phyloP scores from a whole-genome alignment of 2,329 filamentous ascomycete genomes.

The Fusarium heterosporum region DNA sequence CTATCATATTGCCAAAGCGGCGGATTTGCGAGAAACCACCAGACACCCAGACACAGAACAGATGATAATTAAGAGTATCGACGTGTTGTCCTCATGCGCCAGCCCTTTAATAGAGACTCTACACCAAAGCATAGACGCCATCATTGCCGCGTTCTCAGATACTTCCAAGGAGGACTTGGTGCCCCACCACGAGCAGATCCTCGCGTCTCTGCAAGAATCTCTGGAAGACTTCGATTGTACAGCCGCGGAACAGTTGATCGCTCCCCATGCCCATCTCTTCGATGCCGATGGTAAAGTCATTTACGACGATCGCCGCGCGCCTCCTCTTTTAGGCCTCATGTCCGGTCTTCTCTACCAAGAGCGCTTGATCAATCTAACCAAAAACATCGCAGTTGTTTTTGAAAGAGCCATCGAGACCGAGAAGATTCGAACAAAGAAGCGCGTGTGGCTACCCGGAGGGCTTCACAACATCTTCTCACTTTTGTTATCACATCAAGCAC shows the following conservation, averaged over 20 bases:
- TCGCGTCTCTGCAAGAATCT: conserved; percentile 1
- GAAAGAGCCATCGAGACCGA: conserved; percentile 13
- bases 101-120: not conserved
- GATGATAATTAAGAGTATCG: conserved; percentile 7
- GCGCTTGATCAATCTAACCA: conserved; percentile 13
- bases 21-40: conserved; percentile 8
- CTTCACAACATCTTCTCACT: conserved; percentile 17
- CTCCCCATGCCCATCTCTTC: conserved; percentile 18
- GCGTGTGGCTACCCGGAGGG: conserved; percentile 12
- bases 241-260: conserved; percentile 4
- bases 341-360: conserved; percentile 19
- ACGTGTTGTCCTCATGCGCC: conserved; percentile 1
- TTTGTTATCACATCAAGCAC: conserved; percentile 6
- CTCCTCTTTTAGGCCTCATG: conserved; percentile 19
- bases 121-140: not conserved
- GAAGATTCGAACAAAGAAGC: conserved; percentile 2
- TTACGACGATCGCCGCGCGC: not conserved
- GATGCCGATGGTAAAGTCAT: conserved; percentile 16
- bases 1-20: conserved; percentile 23
- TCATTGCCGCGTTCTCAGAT: not conserved
- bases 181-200: not conserved
- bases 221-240: conserved; percentile 20
- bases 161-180: not conserved
- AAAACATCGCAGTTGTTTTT: not conserved
- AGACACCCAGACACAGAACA: conserved; percentile 21